Base-by-base conservation (phyloP, 2,329 filamentous ascomycete genomes). In the Cordyceps farinosa region DNA sequence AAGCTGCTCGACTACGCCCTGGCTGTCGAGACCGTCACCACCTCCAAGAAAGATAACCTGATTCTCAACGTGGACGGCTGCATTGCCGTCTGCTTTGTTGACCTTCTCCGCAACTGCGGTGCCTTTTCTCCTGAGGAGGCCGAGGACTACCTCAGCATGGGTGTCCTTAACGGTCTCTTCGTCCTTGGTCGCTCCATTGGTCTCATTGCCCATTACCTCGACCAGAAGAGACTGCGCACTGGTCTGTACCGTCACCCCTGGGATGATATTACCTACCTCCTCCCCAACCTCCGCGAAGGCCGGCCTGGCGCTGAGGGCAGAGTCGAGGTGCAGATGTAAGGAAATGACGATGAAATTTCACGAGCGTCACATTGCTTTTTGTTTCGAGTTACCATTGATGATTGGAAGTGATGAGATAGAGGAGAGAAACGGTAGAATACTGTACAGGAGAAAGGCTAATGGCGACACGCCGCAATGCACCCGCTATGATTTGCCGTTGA, bases 31-130 rank as follows among this genome's bases (percentile, higher is more conserved):
- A 91, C 90, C 11, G 95, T 99, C 68, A 99, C 95, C 62, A 99
- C 95, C 57, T 97, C 92, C 69, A 99, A 99, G 91, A 99, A 99
- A 87, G 95, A 99, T 83, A 99, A 98, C 86, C 87, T 99, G 71
- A 99, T 99, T 73, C 89, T 99, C 74, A 99, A 99, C 85, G 95
- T 99, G 65, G 95, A 98, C 76, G 95, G 95, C 73, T 97, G 92
- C 78, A 90, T 99, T 74, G 95, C 95, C 70, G 95, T 99, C 77
- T 97, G 93, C 89, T 99, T 99, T 76, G 93, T 99, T 69, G 95
- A 99, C 75, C 84, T 99, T 67, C 84, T 99, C 80, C 91, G 95
- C 80, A 97, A 97, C 87, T 97, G 93, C 77, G 95, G 95, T 78
- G 94, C 95, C 62, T 99, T 99, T 87, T 94, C 90, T 69, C 78